Evolutionary conservation across 2,329 filamentous ascomycete genomes (phyloP), one percentile per base, ranked within the genome.

Genomic region (Pseudogymnoascus sp.): DNA sequence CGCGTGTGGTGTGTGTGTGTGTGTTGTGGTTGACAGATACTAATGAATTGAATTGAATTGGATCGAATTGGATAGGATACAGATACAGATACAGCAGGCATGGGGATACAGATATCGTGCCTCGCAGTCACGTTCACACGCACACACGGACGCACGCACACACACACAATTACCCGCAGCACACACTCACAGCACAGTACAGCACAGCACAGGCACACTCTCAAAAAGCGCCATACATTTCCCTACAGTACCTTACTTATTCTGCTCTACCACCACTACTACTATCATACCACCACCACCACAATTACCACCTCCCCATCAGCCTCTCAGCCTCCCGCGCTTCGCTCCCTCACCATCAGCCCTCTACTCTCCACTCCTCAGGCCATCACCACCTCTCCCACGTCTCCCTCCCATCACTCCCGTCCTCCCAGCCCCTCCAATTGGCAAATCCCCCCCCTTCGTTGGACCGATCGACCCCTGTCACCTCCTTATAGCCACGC

Each of bases 371-470:
- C 14, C 37, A 53, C 56, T 42, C 50, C 60, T 59, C 42, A 63
- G 65, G 47, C 31, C 31, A 33, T 33, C 31, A 33, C 6, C 31
- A 26, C 24, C 24, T 26, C 59, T 61, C 67, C 62, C 47, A n/a
- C n/a, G n/a, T n/a, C 66, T 61, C 65, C 65, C 64, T 65, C 67
- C 65, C 64, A 26, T 6, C 66, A 63, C 64, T 63, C 64, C 61
- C 63, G 56, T 64, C 65, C 64, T 64, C 66, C 62, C 60, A 67
- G 64, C 65, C 64, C 64, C 37, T 40, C n/a, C 37, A 40, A 40
- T 40, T 40, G 37, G n/a, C 14, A 40, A 40, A 16, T 4, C 6
- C 11, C 37, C 37, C 37, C 31, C 31, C 37, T 16, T 40, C 37
- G n/a, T 40, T 40, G 37, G 37, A n/a, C 6, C 37, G 37, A 40